These are phyloP conservation scores for Camillea tinctor DNA, from an alignment of 2,329 filamentous ascomycete species.

Conservation along the genomic window DNA sequence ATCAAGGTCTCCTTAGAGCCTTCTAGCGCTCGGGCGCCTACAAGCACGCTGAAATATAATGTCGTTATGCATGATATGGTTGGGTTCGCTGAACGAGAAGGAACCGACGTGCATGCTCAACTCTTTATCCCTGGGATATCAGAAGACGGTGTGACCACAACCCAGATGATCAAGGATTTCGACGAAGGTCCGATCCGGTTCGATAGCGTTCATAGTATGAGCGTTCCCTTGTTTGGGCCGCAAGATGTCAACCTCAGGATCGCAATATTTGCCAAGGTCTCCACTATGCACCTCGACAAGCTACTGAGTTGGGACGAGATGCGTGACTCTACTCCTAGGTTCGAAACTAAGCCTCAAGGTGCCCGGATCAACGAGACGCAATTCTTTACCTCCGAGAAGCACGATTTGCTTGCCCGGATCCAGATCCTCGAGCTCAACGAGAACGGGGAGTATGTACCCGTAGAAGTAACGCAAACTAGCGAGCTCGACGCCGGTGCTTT, in stretches of 20 bases:
- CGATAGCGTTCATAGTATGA: constrained; percentile 98
- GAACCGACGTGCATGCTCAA: constrained; percentile 92
- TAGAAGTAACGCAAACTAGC: constrained; percentile 85
- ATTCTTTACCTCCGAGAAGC: constrained; percentile 88
- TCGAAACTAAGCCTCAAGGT: constrained; percentile 53
- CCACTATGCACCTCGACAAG: constrained; percentile 93
- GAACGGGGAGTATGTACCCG: constrained; percentile 83
- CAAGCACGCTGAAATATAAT: constrained; percentile 94
- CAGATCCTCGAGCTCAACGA: constrained; percentile 92
- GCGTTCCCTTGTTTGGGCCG: constrained; percentile 76
- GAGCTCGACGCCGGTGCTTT: constrained; percentile 87
- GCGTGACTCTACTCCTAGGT: constrained; percentile 70
- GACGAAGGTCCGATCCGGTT: constrained; percentile 91
- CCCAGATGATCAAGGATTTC: constrained; percentile 90
- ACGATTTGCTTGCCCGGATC: constrained; percentile 84
- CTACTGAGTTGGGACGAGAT: constrained; percentile 98
- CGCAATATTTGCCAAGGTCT: constrained; percentile 88
- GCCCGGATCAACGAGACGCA: constrained; percentile 85
- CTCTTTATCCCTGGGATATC: constrained; percentile 92
- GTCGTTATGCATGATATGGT: constrained; percentile 96
- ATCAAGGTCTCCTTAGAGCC: constrained; percentile 89
- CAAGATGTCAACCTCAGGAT: constrained; percentile 75
- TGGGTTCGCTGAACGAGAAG: constrained; percentile 93
- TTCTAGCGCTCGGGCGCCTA: constrained; percentile 87
- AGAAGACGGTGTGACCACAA: constrained; percentile 89